Conservation (phyloP, 2,329 filamentous ascomycete species). For the Trichoderma simmonsii region DNA sequence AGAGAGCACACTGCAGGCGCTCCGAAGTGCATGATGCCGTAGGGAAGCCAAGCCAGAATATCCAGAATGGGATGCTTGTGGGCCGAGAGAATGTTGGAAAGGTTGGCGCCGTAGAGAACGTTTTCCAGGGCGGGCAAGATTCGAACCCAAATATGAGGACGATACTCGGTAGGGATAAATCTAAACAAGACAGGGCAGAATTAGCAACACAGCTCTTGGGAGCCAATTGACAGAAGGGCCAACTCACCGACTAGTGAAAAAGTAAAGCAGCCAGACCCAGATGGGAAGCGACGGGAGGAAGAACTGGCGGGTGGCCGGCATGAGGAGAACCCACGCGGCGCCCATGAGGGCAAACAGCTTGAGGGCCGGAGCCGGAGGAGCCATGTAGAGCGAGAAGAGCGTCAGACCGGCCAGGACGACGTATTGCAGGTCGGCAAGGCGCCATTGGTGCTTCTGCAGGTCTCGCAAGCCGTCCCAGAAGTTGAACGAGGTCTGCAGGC, state of each 20-base stretch:
- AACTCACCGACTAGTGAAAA: slow-evolving; percentile 87
- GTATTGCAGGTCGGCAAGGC: slow-evolving; percentile 81
- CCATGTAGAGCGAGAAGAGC: slow-evolving; percentile 80
- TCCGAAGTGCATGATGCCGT: slow-evolving; percentile 86
- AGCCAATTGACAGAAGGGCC: background rate
- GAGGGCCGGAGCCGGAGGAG: slow-evolving; percentile 73
- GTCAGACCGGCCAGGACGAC: slow-evolving; percentile 68
- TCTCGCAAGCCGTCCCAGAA: slow-evolving; percentile 73
- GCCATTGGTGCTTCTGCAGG: slow-evolving; percentile 76
- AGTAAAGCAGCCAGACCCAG: slow-evolving; percentile 83
- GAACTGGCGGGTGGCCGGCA: slow-evolving; percentile 87
- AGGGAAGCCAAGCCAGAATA: slow-evolving; percentile 88
- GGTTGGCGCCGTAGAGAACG: slow-evolving; percentile 90
- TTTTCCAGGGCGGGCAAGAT: slow-evolving; percentile 93
- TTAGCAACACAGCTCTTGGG: background rate
- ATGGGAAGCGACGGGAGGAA: slow-evolving; percentile 84
- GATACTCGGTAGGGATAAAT: slow-evolving; percentile 84
- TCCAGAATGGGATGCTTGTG: slow-evolving; percentile 83
- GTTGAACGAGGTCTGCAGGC: slow-evolving; percentile 78
- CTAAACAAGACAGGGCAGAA: slow-evolving; percentile 43
- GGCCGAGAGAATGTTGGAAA: slow-evolving; percentile 91
- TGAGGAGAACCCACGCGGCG: slow-evolving; percentile 66
- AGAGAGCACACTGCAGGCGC: slow-evolving; percentile 75
- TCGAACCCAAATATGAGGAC: slow-evolving; percentile 92
- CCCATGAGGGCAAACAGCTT: slow-evolving; percentile 71